Base-by-base conservation (phyloP, 176 grass and related monocot genomes). In the Pontederia crassipes region DNA sequence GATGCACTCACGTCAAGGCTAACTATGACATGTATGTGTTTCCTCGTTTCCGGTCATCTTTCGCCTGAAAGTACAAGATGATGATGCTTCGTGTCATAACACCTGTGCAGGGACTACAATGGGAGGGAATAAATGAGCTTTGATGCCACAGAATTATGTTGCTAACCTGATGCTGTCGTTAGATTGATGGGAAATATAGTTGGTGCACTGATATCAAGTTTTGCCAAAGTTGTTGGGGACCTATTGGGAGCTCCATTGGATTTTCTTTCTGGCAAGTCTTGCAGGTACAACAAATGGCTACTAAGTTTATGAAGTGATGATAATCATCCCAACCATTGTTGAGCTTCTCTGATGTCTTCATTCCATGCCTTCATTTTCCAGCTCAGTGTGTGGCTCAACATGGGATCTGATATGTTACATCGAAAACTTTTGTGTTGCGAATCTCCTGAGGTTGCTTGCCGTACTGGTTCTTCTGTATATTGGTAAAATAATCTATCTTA, bases 331-430 rank as follows among this genome's bases (percentile, higher is more conserved):
- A 40, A 40, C 2, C 6, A 40, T 40, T 2, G 32, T 40, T 40
- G 32, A 40, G 4, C 0, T 40, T 40, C 32, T 40, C 2, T 15
- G 14, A 61, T 15, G 2, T 56, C 54, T 9, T 17, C 3, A 45
- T 14, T n/a, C 28, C 49, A 11, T 62, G 57, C 8, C 20, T 24
- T 51, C 54, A 55, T 68, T 35, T 70, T 47, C 12, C 73, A 89
- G 80, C 28, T 74, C 73, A 35, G 61, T 58, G 20, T 84, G 85
- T 0, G 77, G 69, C 20, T 57, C 80, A 10, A 78, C 56, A 60
- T 89, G 81, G 85, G 85, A 84, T 66, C 4, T 89, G 2, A 55
- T 89, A 11, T 89, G 85, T 64, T 89, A 89, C 62, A 32, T 89
- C 8, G 86, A 89, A 8, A 81, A 85, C 49, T 82, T 89, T 53